These are phyloP conservation scores for Colletotrichum simmondsii DNA, from an alignment of 2,329 filamentous ascomycete genomes.

Conservation along the genomic window DNA sequence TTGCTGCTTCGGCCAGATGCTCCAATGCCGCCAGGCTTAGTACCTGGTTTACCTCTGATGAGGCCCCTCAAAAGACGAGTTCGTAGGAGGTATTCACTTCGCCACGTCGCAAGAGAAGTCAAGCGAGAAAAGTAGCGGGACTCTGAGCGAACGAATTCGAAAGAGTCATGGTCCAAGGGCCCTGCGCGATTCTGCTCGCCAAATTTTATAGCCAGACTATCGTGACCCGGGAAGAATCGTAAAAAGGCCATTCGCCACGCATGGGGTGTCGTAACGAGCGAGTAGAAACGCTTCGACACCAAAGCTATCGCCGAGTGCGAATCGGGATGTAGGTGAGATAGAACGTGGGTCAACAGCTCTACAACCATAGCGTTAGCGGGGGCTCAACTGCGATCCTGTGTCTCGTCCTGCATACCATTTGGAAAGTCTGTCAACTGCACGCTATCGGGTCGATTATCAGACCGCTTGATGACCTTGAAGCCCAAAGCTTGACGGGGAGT, in stretches of 20 bases:
- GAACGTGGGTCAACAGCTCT: slow-evolving; percentile 93
- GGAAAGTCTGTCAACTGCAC: slow-evolving; percentile 71
- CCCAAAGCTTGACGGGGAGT: slow-evolving; percentile 59
- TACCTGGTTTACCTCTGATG: slow-evolving; percentile 80
- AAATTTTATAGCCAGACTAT: slow-evolving; percentile 58
- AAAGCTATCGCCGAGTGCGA: slow-evolving; percentile 85
- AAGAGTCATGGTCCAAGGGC: slow-evolving; percentile 56
- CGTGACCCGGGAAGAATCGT: slow-evolving; percentile 86
- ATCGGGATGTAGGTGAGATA: slow-evolving; percentile 89
- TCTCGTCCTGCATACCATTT: slow-evolving; percentile 73
- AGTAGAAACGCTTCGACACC: slow-evolving; percentile 88
- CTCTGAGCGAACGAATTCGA: slow-evolving; percentile 73
- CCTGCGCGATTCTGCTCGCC: slow-evolving; percentile 47
- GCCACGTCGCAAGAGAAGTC: slow-evolving; percentile 88
- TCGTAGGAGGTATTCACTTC: slow-evolving; percentile 92
- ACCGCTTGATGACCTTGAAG: slow-evolving; percentile 66
- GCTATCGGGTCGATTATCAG: slow-evolving; percentile 50
- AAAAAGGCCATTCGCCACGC: slow-evolving; percentile 94
- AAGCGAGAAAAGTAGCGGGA: slow-evolving; percentile 84
- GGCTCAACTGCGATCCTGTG: not conserved
- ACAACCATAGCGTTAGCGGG: slow-evolving; percentile 32
- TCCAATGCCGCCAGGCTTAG: slow-evolving; percentile 62
- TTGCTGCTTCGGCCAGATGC: slow-evolving; percentile 65
- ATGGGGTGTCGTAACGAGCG: slow-evolving; percentile 88
- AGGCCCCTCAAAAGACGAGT: slow-evolving; percentile 87